Conservation (phyloP, 257 asterid genomes). For the Jasminum sambac region DNA sequence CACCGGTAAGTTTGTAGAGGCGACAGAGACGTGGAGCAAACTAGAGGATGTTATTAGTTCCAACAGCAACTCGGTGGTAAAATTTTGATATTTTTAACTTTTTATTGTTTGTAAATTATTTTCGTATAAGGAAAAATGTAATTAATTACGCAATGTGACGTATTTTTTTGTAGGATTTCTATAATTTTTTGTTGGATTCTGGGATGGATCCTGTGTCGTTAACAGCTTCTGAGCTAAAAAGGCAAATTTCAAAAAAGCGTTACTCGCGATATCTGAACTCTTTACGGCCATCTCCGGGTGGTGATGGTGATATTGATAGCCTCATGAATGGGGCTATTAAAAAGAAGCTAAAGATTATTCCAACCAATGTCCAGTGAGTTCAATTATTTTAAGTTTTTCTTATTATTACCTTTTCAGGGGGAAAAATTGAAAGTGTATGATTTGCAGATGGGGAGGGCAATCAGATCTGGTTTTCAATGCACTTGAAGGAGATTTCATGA, state of each 20-base stretch:
- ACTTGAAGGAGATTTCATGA: constrained; percentile 76
- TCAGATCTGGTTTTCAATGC: constrained; percentile 51
- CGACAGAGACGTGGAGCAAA: constrained; percentile 63
- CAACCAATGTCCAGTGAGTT: constrained; percentile 57
- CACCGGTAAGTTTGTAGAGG: constrained; percentile 53
- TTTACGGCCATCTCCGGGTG: constrained; percentile 48
- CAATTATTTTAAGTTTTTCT: neutral
- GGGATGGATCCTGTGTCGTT: constrained; percentile 64
- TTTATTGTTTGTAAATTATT: neutral
- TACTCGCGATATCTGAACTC: constrained; percentile 67
- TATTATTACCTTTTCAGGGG: neutral
- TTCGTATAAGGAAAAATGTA: neutral
- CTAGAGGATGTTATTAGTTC: constrained; percentile 53
- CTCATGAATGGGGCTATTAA: constrained; percentile 78
- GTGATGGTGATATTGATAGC: constrained; percentile 47
- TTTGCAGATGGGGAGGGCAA: constrained; percentile 81
- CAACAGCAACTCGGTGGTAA: constrained; percentile 71
- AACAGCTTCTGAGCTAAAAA: constrained; percentile 53
- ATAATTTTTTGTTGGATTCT: constrained; percentile 78
- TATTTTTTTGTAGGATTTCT: constrained; percentile 62
- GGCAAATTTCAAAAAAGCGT: constrained; percentile 39
- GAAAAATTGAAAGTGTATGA: neutral
- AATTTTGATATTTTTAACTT: neutral
- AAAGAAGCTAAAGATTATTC: constrained; percentile 79
- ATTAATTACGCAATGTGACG: neutral